Base-by-base conservation (phyloP, 371 early-diverging fungal genomes). In the Dichotomocladium elegans region DNA sequence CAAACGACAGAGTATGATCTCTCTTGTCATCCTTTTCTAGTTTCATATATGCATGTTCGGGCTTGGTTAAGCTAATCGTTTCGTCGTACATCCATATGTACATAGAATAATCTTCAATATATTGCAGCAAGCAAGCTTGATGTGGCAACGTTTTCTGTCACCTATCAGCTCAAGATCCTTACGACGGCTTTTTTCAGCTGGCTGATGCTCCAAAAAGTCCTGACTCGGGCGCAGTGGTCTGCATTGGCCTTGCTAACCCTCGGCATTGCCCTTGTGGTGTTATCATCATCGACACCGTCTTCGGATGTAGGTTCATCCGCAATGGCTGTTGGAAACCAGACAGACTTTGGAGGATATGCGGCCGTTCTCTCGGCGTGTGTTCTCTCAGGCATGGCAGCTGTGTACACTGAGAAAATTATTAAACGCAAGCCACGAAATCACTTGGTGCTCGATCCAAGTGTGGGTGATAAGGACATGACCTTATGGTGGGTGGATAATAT, bases 91-190 rank as follows among this genome's bases (percentile, higher is more conserved):
- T n/a, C n/a, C n/a, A n/a, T n/a, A 6, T 48, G 7, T 49, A 11
- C 21, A 28, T 29, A 77, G 70, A 97, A 97, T 71, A 97, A 96
- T 63, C 70, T 97, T 44, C 96, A 94, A 70, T 97, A 95, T 57
- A 78, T 91, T 3, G 94, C 98, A 1, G 90, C 91, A 8, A 78
- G 89, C 31, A 74, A 83, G 9, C 74, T 97, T 17, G 95, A 95
- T 51, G 93, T 96, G 2, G 95, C 95, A 3, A 94, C 94, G 3
- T 96, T 95, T 67, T 93, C 94, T 70, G 95, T 96, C 41, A 93
- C 94, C 7, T 96, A 96, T 66, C 98, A 97, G 61, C 77, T 97
- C 60, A 97, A 97, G 71, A 94, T 96, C 59, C 76, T 97, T 41
- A 94, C 96, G 1, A 95, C 98, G 1, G 97, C 98, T 4, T 67